Evolutionary conservation across 2,329 filamentous ascomycete genomes (phyloP), one percentile per base, ranked within the genome.

Genomic region (Aspergillus quadricinctus): DNA sequence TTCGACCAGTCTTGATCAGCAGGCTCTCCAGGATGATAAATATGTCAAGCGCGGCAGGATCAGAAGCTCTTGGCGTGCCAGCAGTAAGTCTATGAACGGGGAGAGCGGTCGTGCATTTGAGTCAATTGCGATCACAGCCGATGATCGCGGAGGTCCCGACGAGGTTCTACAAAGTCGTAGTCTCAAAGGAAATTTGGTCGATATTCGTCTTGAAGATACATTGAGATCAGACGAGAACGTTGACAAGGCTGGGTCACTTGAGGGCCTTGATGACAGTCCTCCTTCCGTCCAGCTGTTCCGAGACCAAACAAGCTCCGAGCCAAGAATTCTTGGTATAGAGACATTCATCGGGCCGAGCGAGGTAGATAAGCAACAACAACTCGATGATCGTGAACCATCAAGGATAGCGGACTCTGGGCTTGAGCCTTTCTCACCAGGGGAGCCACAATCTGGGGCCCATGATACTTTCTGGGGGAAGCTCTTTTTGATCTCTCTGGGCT

Each of bases 401-500:
- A 82, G 79, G 61, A 78, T 80, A 5, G 76, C 79, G 50, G 73
- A 73, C 40, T 81, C 83, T 31, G 82, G 79, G 19, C 83, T 83
- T 49, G 79, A 80, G 27, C 79, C 83, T 0, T 78, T 86, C 31
- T 79, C 83, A 25, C 77, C 82, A 10, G 78, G 84, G 4, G 81
- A 86, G 43, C 81, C 82, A 50, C 88, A 92, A 67, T 82, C 89
- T 23, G 91, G 91, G 57, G 82, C 83, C 50, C 91, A 97, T 71
- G 94, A 99, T 72, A 81, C 87, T 4, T 96, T 97, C 75, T 99
- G 94, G 81, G 90, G 89, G 3, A 92, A 90, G 75, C 81, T 97
- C 46, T 99, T 92, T 71, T 77, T 96, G 49, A 94, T 97, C 65
- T 86, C 86, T 35, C 77, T 96, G 53, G 92, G 90, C 48, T 88